phyloP scores from a whole-genome alignment of 805 yeast genomes.

The Myxozyma neotropica region DNA sequence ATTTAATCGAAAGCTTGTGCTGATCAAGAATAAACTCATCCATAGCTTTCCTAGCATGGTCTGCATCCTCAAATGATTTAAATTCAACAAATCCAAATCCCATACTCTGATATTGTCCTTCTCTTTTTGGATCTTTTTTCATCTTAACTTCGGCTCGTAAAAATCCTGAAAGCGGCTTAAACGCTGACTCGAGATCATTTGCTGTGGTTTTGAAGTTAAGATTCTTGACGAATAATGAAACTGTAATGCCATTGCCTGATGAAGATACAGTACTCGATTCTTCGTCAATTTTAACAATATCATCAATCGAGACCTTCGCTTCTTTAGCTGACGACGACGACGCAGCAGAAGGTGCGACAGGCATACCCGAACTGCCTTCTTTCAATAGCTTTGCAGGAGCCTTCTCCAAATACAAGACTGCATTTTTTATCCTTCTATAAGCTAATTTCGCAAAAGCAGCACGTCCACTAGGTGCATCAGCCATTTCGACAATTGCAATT shows the following conservation, averaged over 20 bases:
- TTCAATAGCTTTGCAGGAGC: constrained; percentile 85
- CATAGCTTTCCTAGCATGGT: constrained; percentile 68
- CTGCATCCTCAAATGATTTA: constrained; percentile 74
- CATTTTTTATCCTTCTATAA: constrained; percentile 82
- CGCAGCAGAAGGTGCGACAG: constrained; percentile 34
- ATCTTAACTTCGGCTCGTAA: constrained; percentile 79
- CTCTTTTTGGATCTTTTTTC: constrained; percentile 80
- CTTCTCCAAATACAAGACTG: constrained; percentile 86
- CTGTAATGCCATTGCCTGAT: constrained; percentile 57
- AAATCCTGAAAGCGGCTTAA: constrained; percentile 76
- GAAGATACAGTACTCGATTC: constrained; percentile 43
- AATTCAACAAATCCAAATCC: constrained; percentile 98
- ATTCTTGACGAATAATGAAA: constrained; percentile 88
- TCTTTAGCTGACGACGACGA: constrained; percentile 42
- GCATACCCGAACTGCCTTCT: constrained; percentile 46
- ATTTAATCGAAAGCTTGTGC: constrained; percentile 83
- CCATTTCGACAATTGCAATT: constrained; percentile 87
- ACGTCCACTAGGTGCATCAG: constrained; percentile 81
- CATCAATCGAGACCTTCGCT: constrained; percentile 21
- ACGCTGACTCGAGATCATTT: constrained; percentile 57
- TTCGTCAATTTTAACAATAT: constrained; percentile 35
- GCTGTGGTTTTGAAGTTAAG: constrained; percentile 80
- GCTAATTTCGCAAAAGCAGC: constrained; percentile 86
- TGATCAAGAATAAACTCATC: constrained; percentile 84
- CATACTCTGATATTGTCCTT: constrained; percentile 78